Conservation (phyloP, 345 rosid species). For the Ceriops decandra region DNA sequence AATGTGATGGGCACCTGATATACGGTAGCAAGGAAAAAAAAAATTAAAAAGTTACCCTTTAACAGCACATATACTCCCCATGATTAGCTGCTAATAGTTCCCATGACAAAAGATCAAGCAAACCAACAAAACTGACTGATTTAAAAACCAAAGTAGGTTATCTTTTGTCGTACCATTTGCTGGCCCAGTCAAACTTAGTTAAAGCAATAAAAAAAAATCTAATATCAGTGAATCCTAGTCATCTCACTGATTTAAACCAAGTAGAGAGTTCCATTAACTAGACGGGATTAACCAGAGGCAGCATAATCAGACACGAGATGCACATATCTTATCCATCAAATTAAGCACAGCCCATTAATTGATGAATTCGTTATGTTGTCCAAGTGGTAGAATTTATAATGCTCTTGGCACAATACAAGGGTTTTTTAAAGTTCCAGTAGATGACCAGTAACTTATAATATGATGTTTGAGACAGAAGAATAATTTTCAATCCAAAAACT, state of each 20-base stretch:
- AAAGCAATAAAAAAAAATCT: background rate
- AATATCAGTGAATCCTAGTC: background rate
- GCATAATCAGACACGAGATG: no score
- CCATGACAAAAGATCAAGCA: background rate
- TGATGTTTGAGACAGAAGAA: background rate
- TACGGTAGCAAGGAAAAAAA: background rate
- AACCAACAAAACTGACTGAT: background rate
- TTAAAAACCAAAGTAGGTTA: background rate
- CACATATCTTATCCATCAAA: background rate
- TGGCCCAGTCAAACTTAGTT: background rate
- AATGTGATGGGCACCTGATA: slow-evolving; percentile 80
- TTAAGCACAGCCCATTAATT: no score
- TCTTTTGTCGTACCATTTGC: background rate
- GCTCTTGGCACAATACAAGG: background rate
- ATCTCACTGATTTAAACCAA: background rate
- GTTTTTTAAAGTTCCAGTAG: background rate
- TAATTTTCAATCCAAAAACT: slow-evolving; percentile 18
- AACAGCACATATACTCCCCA: background rate
- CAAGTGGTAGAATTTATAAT: no score
- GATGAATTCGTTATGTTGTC: no score
- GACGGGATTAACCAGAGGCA: background rate
- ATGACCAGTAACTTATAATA: background rate
- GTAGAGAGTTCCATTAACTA: background rate
- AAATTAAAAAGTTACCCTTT: background rate
- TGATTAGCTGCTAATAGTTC: background rate